Base-by-base conservation (phyloP, 2,329 filamentous ascomycete species). In the Neofusicoccum ribis region DNA sequence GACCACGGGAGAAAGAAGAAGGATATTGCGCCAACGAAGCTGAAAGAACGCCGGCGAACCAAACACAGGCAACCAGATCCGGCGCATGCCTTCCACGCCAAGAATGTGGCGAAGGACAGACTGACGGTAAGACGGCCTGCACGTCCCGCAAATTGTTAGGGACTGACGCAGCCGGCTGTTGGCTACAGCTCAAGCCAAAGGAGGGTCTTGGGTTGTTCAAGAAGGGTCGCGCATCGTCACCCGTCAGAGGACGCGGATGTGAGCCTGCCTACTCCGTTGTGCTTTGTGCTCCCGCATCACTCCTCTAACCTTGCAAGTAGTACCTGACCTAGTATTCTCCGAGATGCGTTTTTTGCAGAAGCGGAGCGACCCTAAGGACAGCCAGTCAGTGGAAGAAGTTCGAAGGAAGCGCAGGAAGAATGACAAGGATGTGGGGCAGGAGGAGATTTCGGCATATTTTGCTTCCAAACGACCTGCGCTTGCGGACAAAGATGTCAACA, bases 291-390 rank as follows among this genome's bases (percentile, higher is more conserved):
- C 66, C 63, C 41, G 52, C 62, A 51, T 66, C 52, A 64, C 44
- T 68, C 68, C 63, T 47, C 69, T 76, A 65, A 74, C 61, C 60
- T 67, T 54, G 52, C 49, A 47, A 66, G 65, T 69, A 84, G 82
- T 84, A 59, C 82, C 82, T 34, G 82, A 84, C 71, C 75, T 84
- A 46, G 79, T 81, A 34, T 84, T 84, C 71, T 82, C 81, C 34
- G 81, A 83, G 69, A 81, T 84, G 79, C 79, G 75, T 27, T 84
- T 83, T 66, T 69, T 84, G 47, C 78, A 79, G 63, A 77, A 77
- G 64, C 72, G 75, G 15, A 71, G 69, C 65, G 71, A 69, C 46
- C 67, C 71, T 65, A 61, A 69, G 64, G 68, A 78, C 65, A 65
- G 69, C 69, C 46, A 63, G 60, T 46, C 17, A 60, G 63, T 69